Conservation (phyloP, 164 flowering plant species). For the Stephania cephalantha region DNA sequence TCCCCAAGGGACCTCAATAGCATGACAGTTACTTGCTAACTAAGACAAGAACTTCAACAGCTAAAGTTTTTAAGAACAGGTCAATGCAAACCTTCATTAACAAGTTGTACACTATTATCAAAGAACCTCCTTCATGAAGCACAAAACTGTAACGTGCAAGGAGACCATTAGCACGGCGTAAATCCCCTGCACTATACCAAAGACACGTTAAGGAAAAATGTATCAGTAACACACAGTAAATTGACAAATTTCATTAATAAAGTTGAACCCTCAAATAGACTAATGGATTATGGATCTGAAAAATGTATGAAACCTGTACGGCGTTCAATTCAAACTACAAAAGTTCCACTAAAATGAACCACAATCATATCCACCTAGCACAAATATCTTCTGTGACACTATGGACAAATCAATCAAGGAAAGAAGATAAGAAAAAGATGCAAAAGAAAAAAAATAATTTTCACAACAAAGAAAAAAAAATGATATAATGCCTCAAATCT, state of each 20-base stretch:
- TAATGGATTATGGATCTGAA: no score
- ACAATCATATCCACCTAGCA: no score
- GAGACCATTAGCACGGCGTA: slow-evolving; percentile 77
- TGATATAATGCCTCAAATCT: no score
- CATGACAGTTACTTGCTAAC: neutral
- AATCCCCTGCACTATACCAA: slow-evolving; percentile 66
- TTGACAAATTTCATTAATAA: neutral
- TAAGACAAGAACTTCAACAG: neutral
- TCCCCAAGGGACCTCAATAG: neutral
- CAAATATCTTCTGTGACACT: no score
- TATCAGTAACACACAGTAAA: neutral
- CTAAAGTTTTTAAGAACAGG: slow-evolving; percentile 6
- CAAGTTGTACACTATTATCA: slow-evolving; percentile 51
- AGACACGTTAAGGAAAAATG: slow-evolving; percentile 8
- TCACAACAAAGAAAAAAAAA: no score
- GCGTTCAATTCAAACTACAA: neutral
- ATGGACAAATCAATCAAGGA: no score
- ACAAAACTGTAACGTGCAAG: slow-evolving; percentile 57
- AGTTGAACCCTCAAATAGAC: neutral
- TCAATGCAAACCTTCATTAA: slow-evolving; percentile 54
- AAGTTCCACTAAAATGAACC: neutral
- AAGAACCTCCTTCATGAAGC: slow-evolving; percentile 43
- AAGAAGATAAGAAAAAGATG: no score
- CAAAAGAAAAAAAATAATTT: no score
- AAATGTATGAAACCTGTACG: no score